phyloP scores from a whole-genome alignment of 306 rosid genomes.

The Rosa persica region DNA sequence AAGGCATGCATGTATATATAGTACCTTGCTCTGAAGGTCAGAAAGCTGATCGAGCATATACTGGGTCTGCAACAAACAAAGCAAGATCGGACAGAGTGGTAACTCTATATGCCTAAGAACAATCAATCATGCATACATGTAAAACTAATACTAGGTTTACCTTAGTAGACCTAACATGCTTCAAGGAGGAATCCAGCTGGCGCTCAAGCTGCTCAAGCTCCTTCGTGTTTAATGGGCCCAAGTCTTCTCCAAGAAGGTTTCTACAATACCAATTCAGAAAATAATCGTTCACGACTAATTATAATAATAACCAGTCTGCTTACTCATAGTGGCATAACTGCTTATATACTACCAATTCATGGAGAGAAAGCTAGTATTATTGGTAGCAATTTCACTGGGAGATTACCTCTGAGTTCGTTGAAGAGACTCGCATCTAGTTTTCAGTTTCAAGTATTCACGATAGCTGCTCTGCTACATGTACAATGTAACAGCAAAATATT shows the following conservation, averaged over 20 bases:
- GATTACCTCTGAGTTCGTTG: conserved; percentile 93
- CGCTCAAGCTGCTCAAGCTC: conserved; percentile 97
- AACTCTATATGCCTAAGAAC: background rate
- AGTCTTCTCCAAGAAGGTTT: conserved; percentile 91
- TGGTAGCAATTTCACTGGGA: background rate
- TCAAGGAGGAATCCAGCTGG: conserved; percentile 85
- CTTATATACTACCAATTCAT: background rate
- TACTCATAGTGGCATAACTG: background rate
- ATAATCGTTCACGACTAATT: background rate
- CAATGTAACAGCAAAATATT: background rate
- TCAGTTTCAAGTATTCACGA: conserved; percentile 89
- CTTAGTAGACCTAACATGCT: conserved; percentile 85
- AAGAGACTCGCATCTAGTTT: conserved; percentile 77
- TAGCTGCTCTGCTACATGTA: conserved; percentile 68
- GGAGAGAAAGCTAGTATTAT: background rate
- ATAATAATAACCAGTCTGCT: background rate
- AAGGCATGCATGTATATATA: background rate
- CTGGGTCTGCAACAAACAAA: conserved; percentile 69
- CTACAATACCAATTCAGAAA: conserved; percentile 33
- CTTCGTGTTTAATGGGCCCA: conserved; percentile 81
- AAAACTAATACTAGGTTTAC: conserved; percentile 26
- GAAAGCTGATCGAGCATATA: conserved; percentile 88
- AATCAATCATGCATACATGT: background rate
- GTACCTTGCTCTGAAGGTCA: conserved; percentile 92
- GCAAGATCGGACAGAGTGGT: background rate